Percentiles rank a stretch among this genome's conserved stretches.
Evolutionary conservation across 305 asterid genomes (phyloP).

Genomic region (Striga hermonthica): DNA sequence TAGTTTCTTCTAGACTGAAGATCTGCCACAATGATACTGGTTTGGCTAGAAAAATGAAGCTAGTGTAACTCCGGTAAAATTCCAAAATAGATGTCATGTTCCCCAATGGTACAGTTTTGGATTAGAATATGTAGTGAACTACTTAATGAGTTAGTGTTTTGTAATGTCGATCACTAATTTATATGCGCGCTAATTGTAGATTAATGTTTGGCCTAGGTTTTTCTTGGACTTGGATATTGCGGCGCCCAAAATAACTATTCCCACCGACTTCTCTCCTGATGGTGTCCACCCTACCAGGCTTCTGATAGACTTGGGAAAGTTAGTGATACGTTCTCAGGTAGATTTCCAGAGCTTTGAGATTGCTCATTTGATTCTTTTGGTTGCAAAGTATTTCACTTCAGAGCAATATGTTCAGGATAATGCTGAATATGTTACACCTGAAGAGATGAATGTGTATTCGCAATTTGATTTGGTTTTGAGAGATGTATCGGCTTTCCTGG

Average conservation of each 20-base stretch:
- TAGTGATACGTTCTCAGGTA: constrained; percentile 82
- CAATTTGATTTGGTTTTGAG: constrained; percentile 84
- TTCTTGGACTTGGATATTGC: constrained; percentile 93
- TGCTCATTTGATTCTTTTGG: constrained; percentile 25
- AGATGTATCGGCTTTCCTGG: constrained; percentile 92
- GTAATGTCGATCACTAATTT: constrained; percentile 22
- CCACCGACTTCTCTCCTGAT: constrained; percentile 84
- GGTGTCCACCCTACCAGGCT: constrained; percentile 77
- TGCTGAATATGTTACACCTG: constrained; percentile 59
- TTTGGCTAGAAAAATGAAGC: neutral
- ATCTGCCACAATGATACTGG: too few relatives aligned
- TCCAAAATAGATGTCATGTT: constrained; percentile 15
- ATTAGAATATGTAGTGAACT: neutral
- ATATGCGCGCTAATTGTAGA: constrained; percentile 26
- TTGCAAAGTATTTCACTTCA: constrained; percentile 29
- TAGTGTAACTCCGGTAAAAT: constrained; percentile 8
- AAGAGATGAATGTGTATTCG: constrained; percentile 74
- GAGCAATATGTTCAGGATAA: constrained; percentile 58
- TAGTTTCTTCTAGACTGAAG: too few relatives aligned
- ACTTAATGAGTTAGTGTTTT: constrained; percentile 12
- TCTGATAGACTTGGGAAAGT: constrained; percentile 92
- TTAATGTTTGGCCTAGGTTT: constrained; percentile 59
- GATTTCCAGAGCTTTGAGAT: constrained; percentile 28
- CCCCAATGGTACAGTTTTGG: neutral
- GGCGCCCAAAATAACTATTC: constrained; percentile 92